These are phyloP conservation scores for Malania oleifera DNA, from an alignment of 164 flowering plant species.

Conservation along the genomic window DNA sequence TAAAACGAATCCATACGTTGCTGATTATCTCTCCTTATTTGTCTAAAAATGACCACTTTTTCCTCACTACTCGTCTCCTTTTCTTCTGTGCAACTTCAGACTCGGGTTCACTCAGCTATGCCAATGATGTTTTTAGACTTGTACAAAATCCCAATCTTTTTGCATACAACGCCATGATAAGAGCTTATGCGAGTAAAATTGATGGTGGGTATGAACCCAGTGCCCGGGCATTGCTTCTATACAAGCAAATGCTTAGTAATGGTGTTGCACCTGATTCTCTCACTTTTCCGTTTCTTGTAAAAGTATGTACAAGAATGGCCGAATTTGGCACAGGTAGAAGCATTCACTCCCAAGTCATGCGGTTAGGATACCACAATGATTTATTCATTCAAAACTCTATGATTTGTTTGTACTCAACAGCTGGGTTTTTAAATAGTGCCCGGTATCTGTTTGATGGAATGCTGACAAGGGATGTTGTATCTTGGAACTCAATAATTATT, in stretches of 20 bases:
- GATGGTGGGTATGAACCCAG: slow-evolving; percentile 7
- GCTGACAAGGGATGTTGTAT: slow-evolving; percentile 50
- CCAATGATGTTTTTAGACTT: slow-evolving; percentile 33
- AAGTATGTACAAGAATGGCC: slow-evolving; percentile 37
- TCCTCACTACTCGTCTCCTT: slow-evolving; percentile 58
- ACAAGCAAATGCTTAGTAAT: slow-evolving; percentile 42
- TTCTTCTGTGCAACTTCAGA: slow-evolving; percentile 42
- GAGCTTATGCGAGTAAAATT: slow-evolving; percentile 33
- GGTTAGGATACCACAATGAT: slow-evolving; percentile 37
- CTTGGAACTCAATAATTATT: slow-evolving; percentile 66
- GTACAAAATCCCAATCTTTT: slow-evolving; percentile 35
- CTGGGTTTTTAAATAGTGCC: slow-evolving; percentile 32
- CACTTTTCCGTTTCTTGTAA: slow-evolving; percentile 63
- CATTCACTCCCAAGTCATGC: slow-evolving; percentile 43
- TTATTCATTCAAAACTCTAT: slow-evolving; percentile 45
- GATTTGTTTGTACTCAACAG: slow-evolving; percentile 32
- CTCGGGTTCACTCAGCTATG: slow-evolving; percentile 38
- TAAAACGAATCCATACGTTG: slow-evolving; percentile 57
- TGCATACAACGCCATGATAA: slow-evolving; percentile 57
- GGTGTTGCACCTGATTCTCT: slow-evolving; percentile 49
- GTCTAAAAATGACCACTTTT: slow-evolving; percentile 21
- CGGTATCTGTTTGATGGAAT: slow-evolving; percentile 56
- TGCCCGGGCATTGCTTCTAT: slow-evolving; percentile 28
- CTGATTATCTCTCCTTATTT: slow-evolving; percentile 35
- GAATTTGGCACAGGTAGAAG: slow-evolving; percentile 29